A percentile compares a stretch with the other conserved stretches of the same genome.
Conservation (phyloP, 2,329 filamentous ascomycete genomes). For the Rutstroemia sydowiana region DNA sequence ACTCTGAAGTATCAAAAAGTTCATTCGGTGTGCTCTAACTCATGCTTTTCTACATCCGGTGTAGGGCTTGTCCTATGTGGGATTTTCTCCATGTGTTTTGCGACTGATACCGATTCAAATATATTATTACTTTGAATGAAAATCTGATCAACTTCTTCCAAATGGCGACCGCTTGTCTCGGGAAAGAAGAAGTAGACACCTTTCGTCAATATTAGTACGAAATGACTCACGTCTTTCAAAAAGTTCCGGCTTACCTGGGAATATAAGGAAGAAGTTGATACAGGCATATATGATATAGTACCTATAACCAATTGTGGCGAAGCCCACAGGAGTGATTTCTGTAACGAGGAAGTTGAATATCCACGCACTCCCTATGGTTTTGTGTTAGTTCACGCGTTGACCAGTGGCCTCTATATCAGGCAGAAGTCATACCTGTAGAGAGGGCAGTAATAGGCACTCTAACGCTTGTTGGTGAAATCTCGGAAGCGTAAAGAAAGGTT, state of each 20-base stretch:
- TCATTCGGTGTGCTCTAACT: background rate
- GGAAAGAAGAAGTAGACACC: conserved; percentile 49
- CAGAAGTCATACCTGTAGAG: conserved; percentile 2
- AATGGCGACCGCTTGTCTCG: conserved; percentile 43
- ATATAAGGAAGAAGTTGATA: conserved; percentile 10
- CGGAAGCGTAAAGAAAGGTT: conserved; percentile 48
- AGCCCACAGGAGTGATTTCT: conserved; percentile 32
- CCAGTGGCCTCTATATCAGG: background rate
- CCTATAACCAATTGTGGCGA: conserved; percentile 47
- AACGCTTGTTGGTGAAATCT: conserved; percentile 45
- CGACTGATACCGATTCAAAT: conserved; percentile 1
- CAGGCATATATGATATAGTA: conserved; percentile 59
- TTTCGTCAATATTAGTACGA: background rate
- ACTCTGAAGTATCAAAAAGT: background rate
- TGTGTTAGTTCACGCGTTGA: background rate
- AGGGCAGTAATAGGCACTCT: conserved; percentile 32
- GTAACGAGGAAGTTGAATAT: conserved; percentile 13
- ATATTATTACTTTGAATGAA: conserved; percentile 5
- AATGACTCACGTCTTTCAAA: too few relatives aligned
- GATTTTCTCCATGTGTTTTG: background rate
- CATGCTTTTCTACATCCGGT: background rate
- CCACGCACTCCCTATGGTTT: conserved; percentile 4
- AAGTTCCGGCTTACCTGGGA: background rate
- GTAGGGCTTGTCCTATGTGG: background rate
- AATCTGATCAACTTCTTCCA: conserved; percentile 29